Conservation (phyloP, 129 eudicot species). For the Pittosporum tobira region DNA sequence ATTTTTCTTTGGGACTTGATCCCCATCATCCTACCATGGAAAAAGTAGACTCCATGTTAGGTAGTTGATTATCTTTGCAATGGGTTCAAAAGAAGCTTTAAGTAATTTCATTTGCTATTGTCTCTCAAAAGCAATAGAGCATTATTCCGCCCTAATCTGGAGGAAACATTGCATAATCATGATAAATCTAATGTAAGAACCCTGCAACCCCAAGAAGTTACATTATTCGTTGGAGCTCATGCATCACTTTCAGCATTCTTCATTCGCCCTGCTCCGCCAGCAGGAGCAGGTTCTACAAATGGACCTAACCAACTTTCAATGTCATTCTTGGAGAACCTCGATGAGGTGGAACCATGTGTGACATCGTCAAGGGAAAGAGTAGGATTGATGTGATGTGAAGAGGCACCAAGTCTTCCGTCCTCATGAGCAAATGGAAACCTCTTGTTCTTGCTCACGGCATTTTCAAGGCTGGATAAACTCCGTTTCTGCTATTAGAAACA, state of each 20-base stretch:
- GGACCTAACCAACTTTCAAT: constrained; percentile 65
- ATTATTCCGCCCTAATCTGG: too few relatives aligned
- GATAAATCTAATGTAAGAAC: too few relatives aligned
- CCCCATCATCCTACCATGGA: too few relatives aligned
- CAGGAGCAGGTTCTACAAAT: constrained; percentile 41
- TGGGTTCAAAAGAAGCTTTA: too few relatives aligned
- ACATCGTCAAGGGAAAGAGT: constrained; percentile 47
- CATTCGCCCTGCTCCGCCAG: constrained; percentile 31
- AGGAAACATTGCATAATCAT: too few relatives aligned
- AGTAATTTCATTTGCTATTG: too few relatives aligned
- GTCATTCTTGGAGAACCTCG: constrained; percentile 45
- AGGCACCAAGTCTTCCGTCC: constrained; percentile 61
- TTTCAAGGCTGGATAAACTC: too few relatives aligned
- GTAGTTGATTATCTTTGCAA: too few relatives aligned
- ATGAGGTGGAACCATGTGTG: constrained; percentile 40
- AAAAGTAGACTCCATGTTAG: too few relatives aligned
- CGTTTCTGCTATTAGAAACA: too few relatives aligned
- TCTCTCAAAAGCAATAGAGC: too few relatives aligned
- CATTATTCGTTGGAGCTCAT: neutral
- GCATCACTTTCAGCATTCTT: constrained; percentile 20
- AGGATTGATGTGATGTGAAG: constrained; percentile 64
- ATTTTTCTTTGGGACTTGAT: too few relatives aligned
- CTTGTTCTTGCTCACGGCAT: constrained; percentile 72
- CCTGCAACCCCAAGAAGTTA: neutral
- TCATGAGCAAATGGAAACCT: constrained; percentile 72